Percentiles rank a stretch among this genome's conserved stretches.
Conservation (phyloP, 768 basidiomycete species). For the Kwoniella pini region DNA sequence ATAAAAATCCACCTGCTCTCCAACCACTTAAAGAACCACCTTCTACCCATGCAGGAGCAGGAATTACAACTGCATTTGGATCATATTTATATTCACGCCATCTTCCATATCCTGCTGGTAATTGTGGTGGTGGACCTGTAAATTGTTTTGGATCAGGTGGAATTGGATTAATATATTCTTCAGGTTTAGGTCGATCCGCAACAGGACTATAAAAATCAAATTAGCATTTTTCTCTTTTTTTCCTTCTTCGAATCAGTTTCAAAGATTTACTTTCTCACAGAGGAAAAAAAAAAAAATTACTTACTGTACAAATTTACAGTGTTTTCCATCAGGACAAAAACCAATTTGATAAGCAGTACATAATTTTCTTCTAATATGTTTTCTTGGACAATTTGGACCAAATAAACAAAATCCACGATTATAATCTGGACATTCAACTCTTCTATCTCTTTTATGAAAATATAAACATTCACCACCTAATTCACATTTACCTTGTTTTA, state of each 20-base stretch:
- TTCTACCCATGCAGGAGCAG: slow-evolving; percentile 52
- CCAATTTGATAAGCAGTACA: slow-evolving; percentile 90
- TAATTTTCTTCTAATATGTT: slow-evolving; percentile 86
- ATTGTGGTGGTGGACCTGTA: slow-evolving; percentile 70
- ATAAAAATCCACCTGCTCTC: slow-evolving; percentile 43
- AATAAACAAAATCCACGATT: slow-evolving; percentile 81
- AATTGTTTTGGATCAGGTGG: slow-evolving; percentile 70
- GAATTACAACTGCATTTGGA: slow-evolving; percentile 34
- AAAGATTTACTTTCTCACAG: too few species aligned
- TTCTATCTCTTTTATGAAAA: slow-evolving; percentile 74
- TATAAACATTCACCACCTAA: slow-evolving; percentile 97
- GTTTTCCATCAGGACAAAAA: slow-evolving; percentile 85
- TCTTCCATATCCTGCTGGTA: slow-evolving; percentile 81
- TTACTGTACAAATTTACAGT: slow-evolving; percentile 86
- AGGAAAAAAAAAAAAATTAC: slow-evolving; percentile 53
- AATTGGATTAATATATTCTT: slow-evolving; percentile 74
- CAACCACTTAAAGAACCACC: slow-evolving; percentile 41
- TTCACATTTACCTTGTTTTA: slow-evolving; percentile 95
- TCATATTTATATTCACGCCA: slow-evolving; percentile 56
- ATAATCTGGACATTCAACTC: slow-evolving; percentile 92
- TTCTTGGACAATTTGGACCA: slow-evolving; percentile 86
- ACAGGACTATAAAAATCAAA: slow-evolving; percentile 65
- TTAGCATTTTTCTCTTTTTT: too few species aligned
- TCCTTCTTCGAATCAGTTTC: too few species aligned
- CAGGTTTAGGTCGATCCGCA: slow-evolving; percentile 67